Evolutionary conservation across 1,284 basidiomycete species (phyloP), one percentile per base, ranked within the genome.

Genomic region (Microbotryum intermedium): DNA sequence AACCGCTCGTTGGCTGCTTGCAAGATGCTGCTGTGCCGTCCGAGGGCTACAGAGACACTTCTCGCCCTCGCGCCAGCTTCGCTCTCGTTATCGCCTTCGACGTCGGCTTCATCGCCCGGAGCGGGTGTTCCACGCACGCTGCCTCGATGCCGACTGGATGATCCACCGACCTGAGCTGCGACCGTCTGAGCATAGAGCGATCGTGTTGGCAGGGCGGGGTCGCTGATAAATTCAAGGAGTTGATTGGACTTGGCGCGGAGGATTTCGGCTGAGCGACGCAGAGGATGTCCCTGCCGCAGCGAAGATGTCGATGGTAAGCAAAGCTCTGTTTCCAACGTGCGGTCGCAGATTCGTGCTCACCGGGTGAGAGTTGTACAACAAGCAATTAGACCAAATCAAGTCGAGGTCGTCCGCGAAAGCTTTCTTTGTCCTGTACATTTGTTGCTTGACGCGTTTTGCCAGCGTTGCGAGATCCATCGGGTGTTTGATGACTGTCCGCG

Each of bases 341-440:
- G 11, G 50, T n/a, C 53, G 55, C 48, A 18, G 30, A 34, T n/a
- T 16, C 47, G 23, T 21, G 79, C 84, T 61, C 69, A 90, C 92
- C 76, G 90, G 87, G 20, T 85, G 82, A 26, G 87, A 85, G 74
- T 99, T 99, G 76, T 97, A 98, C 13, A 82, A 83, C 68, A 88
- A 82, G 74, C 94, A 97, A 71, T 98, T 98, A 57, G 85, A 84
- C 94, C 94, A 98, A 69, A 99, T 97, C 63, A 95, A 82, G 69
- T 94, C 88, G 49, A 99, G 78, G 75, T 99, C 95, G 63, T 87
- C 85, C 64, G 86, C 85, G 75, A 99, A 98, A 71, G 94, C 88
- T 62, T 83, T 81, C 77, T 98, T 97, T 57, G 84, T 88, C 77
- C 93, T 82, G 74, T 98, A 98, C 62, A 82, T 79, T 56, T 88